Percentiles rank a stretch among this genome's conserved stretches.
Conservation (phyloP, 169 alveolate species). For the Plasmodium cynomolgi region DNA sequence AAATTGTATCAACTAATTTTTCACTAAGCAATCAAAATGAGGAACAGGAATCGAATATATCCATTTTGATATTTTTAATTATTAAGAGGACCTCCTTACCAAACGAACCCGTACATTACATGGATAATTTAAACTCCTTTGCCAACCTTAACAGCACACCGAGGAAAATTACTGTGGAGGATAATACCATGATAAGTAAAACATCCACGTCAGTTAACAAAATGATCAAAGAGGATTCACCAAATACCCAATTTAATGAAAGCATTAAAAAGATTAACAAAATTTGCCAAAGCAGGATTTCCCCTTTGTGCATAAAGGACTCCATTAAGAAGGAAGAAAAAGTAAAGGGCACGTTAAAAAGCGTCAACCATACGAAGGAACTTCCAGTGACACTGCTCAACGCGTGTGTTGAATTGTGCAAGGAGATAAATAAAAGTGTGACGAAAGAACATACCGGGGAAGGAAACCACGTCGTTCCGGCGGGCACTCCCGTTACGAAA, state of each 20-base stretch:
- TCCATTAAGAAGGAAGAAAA: slow-evolving; percentile 66
- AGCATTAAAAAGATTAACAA: slow-evolving; percentile 66
- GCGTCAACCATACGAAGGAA: slow-evolving; percentile 25
- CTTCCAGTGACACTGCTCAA: slow-evolving; percentile 60
- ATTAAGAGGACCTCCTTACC: not conserved
- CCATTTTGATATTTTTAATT: slow-evolving; percentile 51
- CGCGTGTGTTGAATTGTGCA: slow-evolving; percentile 71
- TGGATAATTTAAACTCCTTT: slow-evolving; percentile 21
- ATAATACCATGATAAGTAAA: not conserved
- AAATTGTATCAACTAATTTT: slow-evolving; percentile 58
- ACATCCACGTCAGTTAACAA: slow-evolving; percentile 35
- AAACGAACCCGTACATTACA: slow-evolving; percentile 30
- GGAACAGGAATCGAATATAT: slow-evolving; percentile 37
- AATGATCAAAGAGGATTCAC: slow-evolving; percentile 64
- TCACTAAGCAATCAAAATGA: slow-evolving; percentile 28
- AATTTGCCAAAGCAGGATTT: slow-evolving; percentile 68
- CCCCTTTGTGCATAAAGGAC: slow-evolving; percentile 69
- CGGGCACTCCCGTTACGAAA: not conserved
- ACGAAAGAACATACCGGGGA: slow-evolving; percentile 7
- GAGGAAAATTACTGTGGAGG: slow-evolving; percentile 7
- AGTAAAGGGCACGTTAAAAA: slow-evolving; percentile 18
- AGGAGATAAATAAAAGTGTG: slow-evolving; percentile 50
- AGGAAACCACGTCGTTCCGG: not conserved
- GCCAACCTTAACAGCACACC: slow-evolving; percentile 53
- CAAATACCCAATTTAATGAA: slow-evolving; percentile 70